Conservation (phyloP, 2,329 filamentous ascomycete species). For the Mycosphaerella sp. region DNA sequence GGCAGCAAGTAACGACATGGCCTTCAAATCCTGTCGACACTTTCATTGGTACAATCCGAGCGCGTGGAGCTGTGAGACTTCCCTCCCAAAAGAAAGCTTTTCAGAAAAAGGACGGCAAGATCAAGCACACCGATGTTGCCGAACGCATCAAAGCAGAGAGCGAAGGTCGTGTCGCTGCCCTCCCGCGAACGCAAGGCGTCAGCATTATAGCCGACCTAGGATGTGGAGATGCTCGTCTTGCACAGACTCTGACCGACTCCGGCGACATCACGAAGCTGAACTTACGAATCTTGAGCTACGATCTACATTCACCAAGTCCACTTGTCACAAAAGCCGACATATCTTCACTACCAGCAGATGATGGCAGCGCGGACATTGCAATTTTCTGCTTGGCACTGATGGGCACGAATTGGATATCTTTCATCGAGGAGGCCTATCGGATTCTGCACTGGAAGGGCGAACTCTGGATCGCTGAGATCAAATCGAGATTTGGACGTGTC, state of each 20-base stretch:
- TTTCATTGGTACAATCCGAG: constrained; percentile 66
- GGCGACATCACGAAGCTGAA: constrained; percentile 57
- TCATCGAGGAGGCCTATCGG: constrained; percentile 92
- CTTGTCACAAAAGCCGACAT: constrained; percentile 87
- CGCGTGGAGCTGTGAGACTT: constrained; percentile 53
- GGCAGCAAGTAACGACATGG: constrained; percentile 91
- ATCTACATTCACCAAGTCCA: constrained; percentile 69
- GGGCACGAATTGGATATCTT: constrained; percentile 98
- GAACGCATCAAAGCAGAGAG: constrained; percentile 7
- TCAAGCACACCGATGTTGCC: constrained; percentile 36
- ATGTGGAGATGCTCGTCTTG: constrained; percentile 83
- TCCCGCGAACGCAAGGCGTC: constrained; percentile 65
- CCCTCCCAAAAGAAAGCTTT: constrained; percentile 31
- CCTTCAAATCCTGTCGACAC: constrained; percentile 91
- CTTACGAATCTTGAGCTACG: constrained; percentile 74
- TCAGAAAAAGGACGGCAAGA: constrained; percentile 29
- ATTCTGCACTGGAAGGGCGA: constrained; percentile 90
- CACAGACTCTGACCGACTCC: constrained; percentile 55
- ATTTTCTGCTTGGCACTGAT: constrained; percentile 96
- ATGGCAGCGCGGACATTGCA: constrained; percentile 73
- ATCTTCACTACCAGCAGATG: constrained; percentile 67
- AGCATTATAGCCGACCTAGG: constrained; percentile 86
- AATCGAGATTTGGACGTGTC: constrained; percentile 73
- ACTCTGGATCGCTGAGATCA: constrained; percentile 96
- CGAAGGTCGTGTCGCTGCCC: constrained; percentile 36